Base-by-base conservation (phyloP, 1,139 yeast species). In the Sugiyamaella novakii region DNA sequence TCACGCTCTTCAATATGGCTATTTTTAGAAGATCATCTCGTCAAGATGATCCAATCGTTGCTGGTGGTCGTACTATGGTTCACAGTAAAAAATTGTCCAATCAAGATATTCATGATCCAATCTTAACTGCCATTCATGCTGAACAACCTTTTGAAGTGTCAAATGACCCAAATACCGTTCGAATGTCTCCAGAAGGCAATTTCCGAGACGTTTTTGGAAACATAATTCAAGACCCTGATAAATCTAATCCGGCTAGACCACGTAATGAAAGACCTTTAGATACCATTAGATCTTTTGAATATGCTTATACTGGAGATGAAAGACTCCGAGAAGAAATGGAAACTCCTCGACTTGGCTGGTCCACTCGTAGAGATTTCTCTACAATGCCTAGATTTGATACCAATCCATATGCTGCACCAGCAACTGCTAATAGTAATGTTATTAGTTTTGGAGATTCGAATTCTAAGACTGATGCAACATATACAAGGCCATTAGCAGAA, bases 201-300 rank as follows among this genome's bases (percentile, higher is more conserved):
- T 68, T 83, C 61, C 81, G 80, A 59, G 98, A 92, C 66, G 81
- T 87, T 38, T 91, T 89, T 68, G 98, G 98, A 22, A 78, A 80
- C 54, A 78, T 81, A 5, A 91, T 92, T 59, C 61, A 64, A 3
- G 79, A 78, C 55, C 87, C 95, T 3, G 98, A 92, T 66, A 76
- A 84, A 60, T 87, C 95, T 22, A 92, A 92, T 65, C 98, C 98
- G 17, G 84, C 97, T 11, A 79, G 98, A 62, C 71, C 86, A 14
- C 79, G 98, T 65, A 89, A 89, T 67, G 98, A 92, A 72, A 80
- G 98, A 59, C 98, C 98, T 3, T 72, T 92, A 63, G 98, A 94
- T 68, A 92, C 98, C 1, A 89, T 92, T 61, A 75, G 97, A 56
- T 79, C 87, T 4, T 92, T 92, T 69, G 98, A 92, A 72, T 92